These are phyloP conservation scores for Lodderomyces parapsilosis DNA, from an alignment of 1,139 yeast genomes.

Conservation along the genomic window DNA sequence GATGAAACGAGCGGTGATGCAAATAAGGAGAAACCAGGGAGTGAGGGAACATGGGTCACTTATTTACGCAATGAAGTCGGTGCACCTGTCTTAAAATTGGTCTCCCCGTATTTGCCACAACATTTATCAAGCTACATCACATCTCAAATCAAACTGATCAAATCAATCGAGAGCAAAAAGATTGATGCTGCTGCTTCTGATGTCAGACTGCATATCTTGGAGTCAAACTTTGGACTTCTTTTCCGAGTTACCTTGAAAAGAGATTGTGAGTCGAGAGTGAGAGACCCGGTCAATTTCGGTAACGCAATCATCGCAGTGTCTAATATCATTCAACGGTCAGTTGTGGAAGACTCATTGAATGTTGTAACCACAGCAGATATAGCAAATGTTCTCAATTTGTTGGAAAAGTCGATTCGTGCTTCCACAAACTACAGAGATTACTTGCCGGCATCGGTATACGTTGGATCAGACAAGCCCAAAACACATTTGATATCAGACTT, in stretches of 20 bases:
- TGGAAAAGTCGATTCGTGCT: conserved; percentile 57
- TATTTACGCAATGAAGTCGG: conserved; percentile 5
- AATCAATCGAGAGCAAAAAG: neutral
- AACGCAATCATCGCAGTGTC: conserved; percentile 64
- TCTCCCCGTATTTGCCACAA: neutral
- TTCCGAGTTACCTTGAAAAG: conserved; percentile 49
- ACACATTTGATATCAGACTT: conserved; percentile 50
- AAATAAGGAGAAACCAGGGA: conserved; percentile 1
- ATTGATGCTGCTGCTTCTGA: neutral
- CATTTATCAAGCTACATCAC: neutral
- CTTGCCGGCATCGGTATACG: conserved; percentile 48
- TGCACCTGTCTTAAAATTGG: conserved; percentile 1
- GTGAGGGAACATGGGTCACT: conserved; percentile 4
- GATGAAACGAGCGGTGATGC: conserved; percentile 3
- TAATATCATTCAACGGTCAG: conserved; percentile 56
- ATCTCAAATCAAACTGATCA: neutral
- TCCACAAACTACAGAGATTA: conserved; percentile 37
- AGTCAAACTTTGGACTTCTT: conserved; percentile 41
- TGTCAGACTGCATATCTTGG: conserved; percentile 17
- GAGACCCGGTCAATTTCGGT: conserved; percentile 58
- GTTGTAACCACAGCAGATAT: conserved; percentile 51
- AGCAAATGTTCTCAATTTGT: conserved; percentile 54
- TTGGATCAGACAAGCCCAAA: conserved; percentile 21
- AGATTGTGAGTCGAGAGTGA: conserved; percentile 59
- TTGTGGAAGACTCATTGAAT: conserved; percentile 61